These are phyloP conservation scores for Paralagenidium karlingii DNA, from an alignment of 352 stramenopile genomes.

Conservation along the genomic window DNA sequence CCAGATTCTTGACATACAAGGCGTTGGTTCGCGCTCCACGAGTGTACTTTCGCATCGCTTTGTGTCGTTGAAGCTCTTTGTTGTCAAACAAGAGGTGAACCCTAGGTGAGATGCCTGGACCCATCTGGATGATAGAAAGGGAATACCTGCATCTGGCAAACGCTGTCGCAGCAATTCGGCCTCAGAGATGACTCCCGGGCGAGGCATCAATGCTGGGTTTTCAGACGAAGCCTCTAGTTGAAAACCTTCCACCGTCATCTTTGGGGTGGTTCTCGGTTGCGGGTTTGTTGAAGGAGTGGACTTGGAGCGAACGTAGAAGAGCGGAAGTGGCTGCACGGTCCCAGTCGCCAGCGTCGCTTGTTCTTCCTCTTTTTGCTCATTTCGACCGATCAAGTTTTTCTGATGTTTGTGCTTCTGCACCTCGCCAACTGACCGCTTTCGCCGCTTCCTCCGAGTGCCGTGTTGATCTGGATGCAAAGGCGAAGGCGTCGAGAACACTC, in stretches of 20 bases:
- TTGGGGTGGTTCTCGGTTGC: constrained; percentile 24
- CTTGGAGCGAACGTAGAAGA: no score
- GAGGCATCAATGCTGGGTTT: background rate
- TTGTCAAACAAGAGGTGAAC: background rate
- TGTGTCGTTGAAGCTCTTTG: constrained; percentile 22
- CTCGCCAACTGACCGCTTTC: no score
- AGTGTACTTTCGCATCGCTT: constrained; percentile 60
- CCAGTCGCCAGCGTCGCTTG: background rate
- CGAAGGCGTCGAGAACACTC: constrained; percentile 35
- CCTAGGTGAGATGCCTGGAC: background rate
- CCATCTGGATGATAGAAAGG: no score
- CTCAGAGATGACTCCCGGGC: background rate
- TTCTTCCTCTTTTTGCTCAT: background rate
- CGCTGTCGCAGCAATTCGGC: background rate
- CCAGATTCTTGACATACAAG: constrained; percentile 78
- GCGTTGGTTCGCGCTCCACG: constrained; percentile 30
- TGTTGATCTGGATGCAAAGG: background rate
- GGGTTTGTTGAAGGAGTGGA: no score
- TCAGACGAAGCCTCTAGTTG: no score
- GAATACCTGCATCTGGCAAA: background rate
- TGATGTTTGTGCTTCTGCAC: no score
- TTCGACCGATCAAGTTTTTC: no score
- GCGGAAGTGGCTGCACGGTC: background rate
- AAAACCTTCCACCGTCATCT: constrained; percentile 4
- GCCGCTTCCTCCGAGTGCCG: no score